Evolutionary conservation across 345 rosid species (phyloP).

Genomic region (Eucalyptus dawsonii): DNA sequence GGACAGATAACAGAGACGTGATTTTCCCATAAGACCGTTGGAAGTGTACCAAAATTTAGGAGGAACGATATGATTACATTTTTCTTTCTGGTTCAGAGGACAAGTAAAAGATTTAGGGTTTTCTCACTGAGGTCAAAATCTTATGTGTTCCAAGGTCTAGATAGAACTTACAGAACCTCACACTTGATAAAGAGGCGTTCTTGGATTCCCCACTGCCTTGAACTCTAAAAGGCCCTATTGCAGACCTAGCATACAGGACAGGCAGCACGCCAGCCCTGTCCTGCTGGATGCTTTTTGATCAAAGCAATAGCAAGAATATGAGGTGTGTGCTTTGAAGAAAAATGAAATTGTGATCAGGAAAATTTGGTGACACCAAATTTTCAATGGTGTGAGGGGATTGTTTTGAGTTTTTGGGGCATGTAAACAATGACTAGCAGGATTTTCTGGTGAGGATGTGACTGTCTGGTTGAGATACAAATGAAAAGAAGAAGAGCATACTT

Average conservation of each 20-base stretch:
- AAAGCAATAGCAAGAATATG: not conserved
- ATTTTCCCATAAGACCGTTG: not conserved
- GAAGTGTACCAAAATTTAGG: not conserved
- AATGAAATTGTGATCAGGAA: not conserved
- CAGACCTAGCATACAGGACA: not conserved
- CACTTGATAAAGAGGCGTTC: not conserved
- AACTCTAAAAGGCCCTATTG: not conserved
- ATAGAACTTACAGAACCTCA: not conserved
- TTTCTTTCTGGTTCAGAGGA: not conserved
- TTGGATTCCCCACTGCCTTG: not conserved
- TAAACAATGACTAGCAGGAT: not conserved
- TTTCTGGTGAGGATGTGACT: not conserved
- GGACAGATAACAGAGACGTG: not conserved
- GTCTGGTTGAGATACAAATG: not conserved
- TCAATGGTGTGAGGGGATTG: not conserved
- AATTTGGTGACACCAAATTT: not conserved
- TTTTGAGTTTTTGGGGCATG: not conserved
- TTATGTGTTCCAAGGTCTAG: not conserved
- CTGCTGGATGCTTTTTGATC: not conserved
- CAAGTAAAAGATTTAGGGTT: not conserved
- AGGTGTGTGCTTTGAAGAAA: not conserved
- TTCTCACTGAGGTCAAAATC: not conserved
- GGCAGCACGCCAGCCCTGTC: not conserved
- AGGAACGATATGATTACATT: not conserved
- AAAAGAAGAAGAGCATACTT: not conserved